These are phyloP conservation scores for Mycena vulgaris DNA, from an alignment of 768 basidiomycete species.

Conservation along the genomic window DNA sequence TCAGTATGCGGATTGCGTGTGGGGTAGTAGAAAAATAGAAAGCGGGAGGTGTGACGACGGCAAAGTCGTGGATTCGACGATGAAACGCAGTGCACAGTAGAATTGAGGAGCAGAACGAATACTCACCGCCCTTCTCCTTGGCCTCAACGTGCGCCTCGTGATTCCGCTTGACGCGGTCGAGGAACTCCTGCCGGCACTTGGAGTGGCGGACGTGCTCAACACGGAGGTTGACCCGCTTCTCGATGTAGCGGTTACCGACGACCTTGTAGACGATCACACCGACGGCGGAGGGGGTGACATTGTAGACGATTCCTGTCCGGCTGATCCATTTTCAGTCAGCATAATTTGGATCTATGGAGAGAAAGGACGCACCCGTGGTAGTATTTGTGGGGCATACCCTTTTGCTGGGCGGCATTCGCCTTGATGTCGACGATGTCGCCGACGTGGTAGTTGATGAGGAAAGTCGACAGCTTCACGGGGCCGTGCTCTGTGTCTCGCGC, in stretches of 20 bases:
- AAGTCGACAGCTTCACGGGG: constrained; percentile 91
- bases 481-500: constrained; percentile 80
- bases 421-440: constrained; percentile 99
- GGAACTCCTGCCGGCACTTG: constrained; percentile 97
- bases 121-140: constrained; percentile 92
- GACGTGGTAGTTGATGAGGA: constrained; percentile 92
- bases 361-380: constrained; percentile 80
- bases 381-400: constrained; percentile 99
- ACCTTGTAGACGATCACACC: constrained; percentile 99
- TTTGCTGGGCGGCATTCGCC: constrained; percentile 98
- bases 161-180: constrained; percentile 96
- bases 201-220: constrained; percentile 97
- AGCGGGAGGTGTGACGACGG: too few species aligned
- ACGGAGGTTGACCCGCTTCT: constrained; percentile 99
- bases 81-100: too few species aligned
- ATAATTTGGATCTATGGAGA: neutral
- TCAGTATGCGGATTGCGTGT: too few species aligned
- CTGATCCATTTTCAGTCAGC: neutral
- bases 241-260: constrained; percentile 98
- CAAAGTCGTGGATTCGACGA: too few species aligned
- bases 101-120: neutral
- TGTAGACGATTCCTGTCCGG: constrained; percentile 95
- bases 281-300: constrained; percentile 94
- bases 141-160: constrained; percentile 87
- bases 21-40: too few species aligned